Conservation (phyloP, 257 asterid species). For the Solanum chaucha region DNA sequence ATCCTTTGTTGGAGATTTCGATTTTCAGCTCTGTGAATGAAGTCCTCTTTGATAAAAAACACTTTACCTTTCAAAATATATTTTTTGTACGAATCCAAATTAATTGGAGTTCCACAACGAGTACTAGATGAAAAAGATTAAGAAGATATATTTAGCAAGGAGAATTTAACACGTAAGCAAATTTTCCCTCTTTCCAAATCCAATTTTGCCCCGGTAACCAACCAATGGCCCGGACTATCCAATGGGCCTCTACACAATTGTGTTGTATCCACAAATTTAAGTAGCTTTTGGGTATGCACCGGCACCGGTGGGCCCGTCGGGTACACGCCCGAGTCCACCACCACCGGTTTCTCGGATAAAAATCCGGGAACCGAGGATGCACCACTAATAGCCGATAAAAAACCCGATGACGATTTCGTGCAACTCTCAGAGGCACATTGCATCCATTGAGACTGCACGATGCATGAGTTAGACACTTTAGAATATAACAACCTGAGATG, state of each 20-base stretch:
- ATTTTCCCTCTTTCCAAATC: conserved; percentile 72
- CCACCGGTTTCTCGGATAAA: conserved; percentile 24
- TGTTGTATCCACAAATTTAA: conserved; percentile 60
- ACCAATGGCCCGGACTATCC: conserved; percentile 92
- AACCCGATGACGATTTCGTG: conserved; percentile 21
- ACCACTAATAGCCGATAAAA: conserved; percentile 51
- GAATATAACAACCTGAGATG: conserved; percentile 59
- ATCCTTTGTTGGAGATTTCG: not conserved
- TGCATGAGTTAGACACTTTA: conserved; percentile 22
- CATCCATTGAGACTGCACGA: conserved; percentile 68
- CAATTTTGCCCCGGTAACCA: conserved; percentile 76
- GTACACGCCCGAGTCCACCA: conserved; percentile 66
- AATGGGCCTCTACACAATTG: conserved; percentile 65
- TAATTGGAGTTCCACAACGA: not conserved
- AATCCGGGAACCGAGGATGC: conserved; percentile 18
- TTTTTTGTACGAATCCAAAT: not conserved
- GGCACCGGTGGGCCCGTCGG: conserved; percentile 75
- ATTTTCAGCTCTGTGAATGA: not conserved
- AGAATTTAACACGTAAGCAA: conserved; percentile 63
- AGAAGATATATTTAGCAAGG: conserved; percentile 42
- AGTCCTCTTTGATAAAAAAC: not conserved
- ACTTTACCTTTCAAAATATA: not conserved
- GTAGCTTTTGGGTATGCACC: conserved; percentile 33
- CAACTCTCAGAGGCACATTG: conserved; percentile 32
- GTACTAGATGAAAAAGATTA: not conserved